phyloP scores from a whole-genome alignment of 371 early-diverging fungal genomes.

The Capillidium heterosporum region DNA sequence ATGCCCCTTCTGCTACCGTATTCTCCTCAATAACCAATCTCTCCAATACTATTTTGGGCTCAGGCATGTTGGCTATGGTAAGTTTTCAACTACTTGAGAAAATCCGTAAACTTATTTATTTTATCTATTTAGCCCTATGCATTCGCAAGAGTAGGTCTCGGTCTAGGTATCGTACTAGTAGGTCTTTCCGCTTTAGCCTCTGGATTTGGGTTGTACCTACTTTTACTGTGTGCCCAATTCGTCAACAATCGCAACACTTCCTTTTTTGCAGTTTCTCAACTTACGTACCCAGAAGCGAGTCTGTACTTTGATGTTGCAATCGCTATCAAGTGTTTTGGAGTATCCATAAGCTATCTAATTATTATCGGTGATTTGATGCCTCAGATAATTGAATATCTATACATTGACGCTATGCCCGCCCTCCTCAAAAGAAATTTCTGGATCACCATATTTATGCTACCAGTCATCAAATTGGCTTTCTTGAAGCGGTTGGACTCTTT shows the following conservation, averaged over 20 bases:
- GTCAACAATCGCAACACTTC: constrained; percentile 62
- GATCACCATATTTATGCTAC: constrained; percentile 60
- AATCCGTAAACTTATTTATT: background rate
- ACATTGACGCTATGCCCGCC: constrained; percentile 11
- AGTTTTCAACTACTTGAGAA: constrained; percentile 5
- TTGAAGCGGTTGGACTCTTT: constrained; percentile 80
- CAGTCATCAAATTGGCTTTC: constrained; percentile 63
- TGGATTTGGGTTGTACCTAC: constrained; percentile 64
- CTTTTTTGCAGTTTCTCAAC: constrained; percentile 72
- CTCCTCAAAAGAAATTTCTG: constrained; percentile 52
- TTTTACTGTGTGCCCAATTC: constrained; percentile 50
- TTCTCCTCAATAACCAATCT: constrained; percentile 38
- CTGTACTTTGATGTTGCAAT: constrained; percentile 90
- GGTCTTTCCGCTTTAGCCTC: constrained; percentile 55
- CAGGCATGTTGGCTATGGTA: constrained; percentile 96
- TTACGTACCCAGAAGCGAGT: constrained; percentile 83
- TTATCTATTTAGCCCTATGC: constrained; percentile 59
- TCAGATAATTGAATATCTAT: constrained; percentile 30
- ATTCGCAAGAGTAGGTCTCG: constrained; percentile 68
- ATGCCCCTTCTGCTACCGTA: too few species aligned
- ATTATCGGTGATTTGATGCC: constrained; percentile 92
- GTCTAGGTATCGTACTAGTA: constrained; percentile 61
- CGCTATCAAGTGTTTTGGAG: constrained; percentile 99
- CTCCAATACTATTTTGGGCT: constrained; percentile 84
- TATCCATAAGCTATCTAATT: constrained; percentile 95